These are phyloP conservation scores for Aspergillus baeticus DNA, from an alignment of 495 filamentous ascomycete species.

Conservation along the genomic window DNA sequence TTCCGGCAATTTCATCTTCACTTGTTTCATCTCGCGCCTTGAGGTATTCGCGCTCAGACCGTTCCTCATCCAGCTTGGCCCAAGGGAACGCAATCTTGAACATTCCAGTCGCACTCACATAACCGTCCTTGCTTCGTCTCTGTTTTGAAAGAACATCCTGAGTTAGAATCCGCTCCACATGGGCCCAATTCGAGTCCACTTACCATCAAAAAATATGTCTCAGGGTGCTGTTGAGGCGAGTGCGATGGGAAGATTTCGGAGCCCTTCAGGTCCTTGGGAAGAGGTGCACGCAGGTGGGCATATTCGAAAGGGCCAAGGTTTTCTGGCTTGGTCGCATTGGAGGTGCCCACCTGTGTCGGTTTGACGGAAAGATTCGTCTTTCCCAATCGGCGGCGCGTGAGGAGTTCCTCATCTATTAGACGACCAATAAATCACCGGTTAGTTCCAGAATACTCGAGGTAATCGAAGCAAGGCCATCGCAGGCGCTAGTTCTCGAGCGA, in stretches of 20 bases:
- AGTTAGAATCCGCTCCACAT: not conserved
- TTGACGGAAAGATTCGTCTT: conserved; percentile 89
- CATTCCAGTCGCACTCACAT: conserved; percentile 95
- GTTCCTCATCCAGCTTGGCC: conserved; percentile 81
- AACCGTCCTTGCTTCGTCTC: conserved; percentile 92
- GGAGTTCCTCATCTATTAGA: conserved; percentile 71
- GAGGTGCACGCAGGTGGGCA: conserved; percentile 86
- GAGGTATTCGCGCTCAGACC: conserved; percentile 80
- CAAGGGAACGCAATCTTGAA: conserved; percentile 99
- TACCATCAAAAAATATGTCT: conserved; percentile 95
- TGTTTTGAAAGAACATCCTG: conserved; percentile 24
- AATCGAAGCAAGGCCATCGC: conserved; percentile 4
- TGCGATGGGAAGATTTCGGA: conserved; percentile 87
- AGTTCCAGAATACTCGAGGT: conserved; percentile 26
- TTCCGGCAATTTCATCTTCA: conserved; percentile 89
- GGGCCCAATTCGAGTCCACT: conserved; percentile 20
- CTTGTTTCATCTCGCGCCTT: conserved; percentile 75
- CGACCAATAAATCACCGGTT: conserved; percentile 8
- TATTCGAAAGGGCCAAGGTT: conserved; percentile 88
- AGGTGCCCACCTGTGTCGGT: conserved; percentile 60
- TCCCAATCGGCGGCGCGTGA: conserved; percentile 81
- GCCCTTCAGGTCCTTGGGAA: conserved; percentile 79
- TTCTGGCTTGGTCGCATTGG: conserved; percentile 65
- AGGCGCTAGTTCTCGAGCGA: conserved; percentile 7
- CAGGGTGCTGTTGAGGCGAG: conserved; percentile 56